Evolutionary conservation across 345 rosid genomes (phyloP).

Genomic region (Lenwebbia sp.): DNA sequence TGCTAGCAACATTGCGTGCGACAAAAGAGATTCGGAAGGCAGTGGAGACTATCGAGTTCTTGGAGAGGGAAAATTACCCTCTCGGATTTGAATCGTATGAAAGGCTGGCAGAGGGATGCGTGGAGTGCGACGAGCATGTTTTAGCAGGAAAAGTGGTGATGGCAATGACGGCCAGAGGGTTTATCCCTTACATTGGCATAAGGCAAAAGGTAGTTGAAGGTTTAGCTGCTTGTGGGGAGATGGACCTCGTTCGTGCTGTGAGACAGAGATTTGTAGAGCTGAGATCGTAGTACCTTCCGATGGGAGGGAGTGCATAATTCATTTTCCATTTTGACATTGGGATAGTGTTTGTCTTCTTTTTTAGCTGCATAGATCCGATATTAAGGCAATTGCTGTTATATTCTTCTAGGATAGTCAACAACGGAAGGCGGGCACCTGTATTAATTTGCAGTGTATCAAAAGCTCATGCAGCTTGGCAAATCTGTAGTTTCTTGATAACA

Average conservation of each 20-base stretch:
- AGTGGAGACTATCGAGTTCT: conserved; percentile 55
- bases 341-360: background rate
- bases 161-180: background rate
- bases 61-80: conserved; percentile 42
- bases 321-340: background rate
- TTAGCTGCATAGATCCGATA: background rate
- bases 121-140: conserved; percentile 39
- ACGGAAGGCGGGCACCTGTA: background rate
- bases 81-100: conserved; percentile 65
- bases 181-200: conserved; percentile 19
- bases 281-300: conserved; percentile 19
- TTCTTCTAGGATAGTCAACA: background rate
- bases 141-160: background rate
- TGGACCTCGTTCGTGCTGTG: conserved; percentile 55
- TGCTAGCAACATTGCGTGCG: conserved; percentile 47
- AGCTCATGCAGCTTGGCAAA: background rate
- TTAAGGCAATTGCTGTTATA: background rate
- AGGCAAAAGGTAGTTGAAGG: conserved; percentile 69
- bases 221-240: conserved; percentile 37
- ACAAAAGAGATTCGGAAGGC: conserved; percentile 61
- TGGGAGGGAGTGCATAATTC: background rate
- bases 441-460: background rate
- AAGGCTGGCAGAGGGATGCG: conserved; percentile 51
- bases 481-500: background rate
- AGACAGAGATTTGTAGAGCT: conserved; percentile 50